These are phyloP conservation scores for Celoporthe dispersa DNA, from an alignment of 2,329 filamentous ascomycete genomes.

Conservation along the genomic window DNA sequence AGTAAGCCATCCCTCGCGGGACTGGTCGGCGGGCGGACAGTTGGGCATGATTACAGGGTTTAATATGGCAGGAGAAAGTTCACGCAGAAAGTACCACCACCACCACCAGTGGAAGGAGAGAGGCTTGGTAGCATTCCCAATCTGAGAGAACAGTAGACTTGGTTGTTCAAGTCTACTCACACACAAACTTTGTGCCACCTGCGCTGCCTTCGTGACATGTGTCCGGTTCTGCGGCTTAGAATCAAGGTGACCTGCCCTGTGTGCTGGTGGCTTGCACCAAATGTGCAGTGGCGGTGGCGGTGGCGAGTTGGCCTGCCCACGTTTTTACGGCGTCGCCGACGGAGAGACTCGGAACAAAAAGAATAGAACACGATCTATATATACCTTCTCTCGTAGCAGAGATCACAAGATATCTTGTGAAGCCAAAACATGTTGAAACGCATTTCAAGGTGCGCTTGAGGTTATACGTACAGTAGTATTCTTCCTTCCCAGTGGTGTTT, in stretches of 20 bases:
- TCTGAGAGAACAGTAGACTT: conserved; percentile 20
- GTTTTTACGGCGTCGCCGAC: not conserved
- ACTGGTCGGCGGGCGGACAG: not conserved
- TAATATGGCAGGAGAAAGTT: not conserved
- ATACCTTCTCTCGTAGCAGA: no score
- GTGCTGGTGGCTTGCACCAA: not conserved
- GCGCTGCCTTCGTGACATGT: conserved; percentile 1
- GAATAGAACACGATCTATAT: not conserved
- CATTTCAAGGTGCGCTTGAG: no score
- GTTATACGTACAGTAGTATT: not conserved
- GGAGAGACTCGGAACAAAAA: not conserved
- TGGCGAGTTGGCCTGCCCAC: not conserved
- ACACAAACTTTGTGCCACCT: not conserved
- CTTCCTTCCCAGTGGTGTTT: not conserved
- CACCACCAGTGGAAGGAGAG: conserved; percentile 4
- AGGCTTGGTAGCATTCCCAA: conserved; percentile 13
- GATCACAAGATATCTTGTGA: not conserved
- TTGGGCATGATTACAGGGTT: not conserved
- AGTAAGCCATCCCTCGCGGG: conserved; percentile 40
- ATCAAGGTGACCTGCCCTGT: not conserved
- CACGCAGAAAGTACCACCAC: conserved; percentile 27
- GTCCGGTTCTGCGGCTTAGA: not conserved
- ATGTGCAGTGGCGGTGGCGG: not conserved
- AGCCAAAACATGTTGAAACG: no score
- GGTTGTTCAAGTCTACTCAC: conserved; percentile 10